A percentile compares a stretch with the other conserved stretches of the same genome.
Evolutionary conservation across 441 rosid genomes (phyloP).

Genomic region (Erodium texanum): DNA sequence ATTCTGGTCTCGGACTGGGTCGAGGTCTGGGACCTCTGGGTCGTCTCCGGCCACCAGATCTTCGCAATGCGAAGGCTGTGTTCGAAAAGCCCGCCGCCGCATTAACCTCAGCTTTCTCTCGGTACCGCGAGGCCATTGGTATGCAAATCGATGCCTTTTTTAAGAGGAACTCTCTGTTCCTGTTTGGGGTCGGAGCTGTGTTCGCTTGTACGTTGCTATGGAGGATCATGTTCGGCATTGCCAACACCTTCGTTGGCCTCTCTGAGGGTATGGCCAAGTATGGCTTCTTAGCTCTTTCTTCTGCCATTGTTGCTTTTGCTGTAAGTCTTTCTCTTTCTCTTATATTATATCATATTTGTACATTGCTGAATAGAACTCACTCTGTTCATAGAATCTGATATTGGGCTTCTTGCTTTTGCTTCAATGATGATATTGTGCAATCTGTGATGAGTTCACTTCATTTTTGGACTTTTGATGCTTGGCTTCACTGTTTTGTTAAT

Average conservation of each 20-base stretch:
- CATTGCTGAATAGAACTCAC: too few relatives aligned
- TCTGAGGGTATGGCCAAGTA: slow-evolving; percentile 93
- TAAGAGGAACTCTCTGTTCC: slow-evolving; percentile 52
- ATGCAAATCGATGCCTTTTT: slow-evolving; percentile 66
- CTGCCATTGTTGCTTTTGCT: slow-evolving; percentile 73
- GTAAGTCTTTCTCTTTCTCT: slow-evolving; percentile 33
- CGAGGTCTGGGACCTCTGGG: slow-evolving; percentile 29
- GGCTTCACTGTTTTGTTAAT: too few relatives aligned
- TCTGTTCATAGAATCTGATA: too few relatives aligned
- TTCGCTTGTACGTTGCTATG: slow-evolving; percentile 60
- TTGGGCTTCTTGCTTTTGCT: too few relatives aligned
- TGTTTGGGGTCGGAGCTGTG: slow-evolving; percentile 60
- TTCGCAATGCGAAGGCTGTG: slow-evolving; percentile 36
- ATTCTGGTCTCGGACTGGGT: slow-evolving; percentile 1
- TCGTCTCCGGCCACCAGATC: slow-evolving; percentile 27
- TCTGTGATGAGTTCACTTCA: too few relatives aligned
- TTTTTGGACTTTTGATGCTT: too few relatives aligned
- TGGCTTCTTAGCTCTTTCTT: slow-evolving; percentile 80
- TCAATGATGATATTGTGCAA: too few relatives aligned
- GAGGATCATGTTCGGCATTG: slow-evolving; percentile 87
- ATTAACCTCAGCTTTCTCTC: slow-evolving; percentile 41
- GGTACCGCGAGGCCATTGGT: slow-evolving; percentile 60
- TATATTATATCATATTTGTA: too few relatives aligned
- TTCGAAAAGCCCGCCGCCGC: slow-evolving; percentile 48
- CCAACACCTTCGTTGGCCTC: slow-evolving; percentile 63